These are phyloP conservation scores for Aspergillus hortae DNA, from an alignment of 2,329 filamentous ascomycete species.

Conservation along the genomic window DNA sequence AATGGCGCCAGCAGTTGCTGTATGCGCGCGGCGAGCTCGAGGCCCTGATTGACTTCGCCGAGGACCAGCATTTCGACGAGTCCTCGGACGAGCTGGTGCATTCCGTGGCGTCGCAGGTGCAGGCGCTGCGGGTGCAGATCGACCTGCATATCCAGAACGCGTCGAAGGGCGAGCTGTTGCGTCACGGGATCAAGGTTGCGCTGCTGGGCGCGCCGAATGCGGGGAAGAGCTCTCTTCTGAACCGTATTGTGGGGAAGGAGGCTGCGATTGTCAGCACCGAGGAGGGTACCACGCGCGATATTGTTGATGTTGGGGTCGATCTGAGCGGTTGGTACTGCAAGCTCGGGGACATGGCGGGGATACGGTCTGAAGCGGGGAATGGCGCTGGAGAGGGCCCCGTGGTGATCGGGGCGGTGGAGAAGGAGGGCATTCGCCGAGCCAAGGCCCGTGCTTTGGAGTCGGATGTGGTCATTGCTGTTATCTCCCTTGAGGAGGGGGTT, in stretches of 20 bases:
- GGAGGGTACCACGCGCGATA: slow-evolving; percentile 88
- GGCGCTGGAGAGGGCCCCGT: slow-evolving; percentile 13
- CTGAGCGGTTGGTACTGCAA: slow-evolving; percentile 85
- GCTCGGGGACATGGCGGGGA: slow-evolving; percentile 92
- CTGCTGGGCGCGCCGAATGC: slow-evolving; percentile 89
- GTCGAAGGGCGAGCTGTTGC: slow-evolving; percentile 75
- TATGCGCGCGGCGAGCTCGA: slow-evolving; percentile 86
- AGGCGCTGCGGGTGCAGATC: slow-evolving; percentile 60
- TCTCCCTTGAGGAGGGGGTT: slow-evolving; percentile 61
- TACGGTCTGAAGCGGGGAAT: slow-evolving; percentile 51
- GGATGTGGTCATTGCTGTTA: slow-evolving; percentile 78
- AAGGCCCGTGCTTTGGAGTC: slow-evolving; percentile 76
- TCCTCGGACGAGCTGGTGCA: slow-evolving; percentile 67
- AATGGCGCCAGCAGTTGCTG: slow-evolving; percentile 73
- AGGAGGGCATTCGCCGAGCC: slow-evolving; percentile 86
- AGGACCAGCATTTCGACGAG: slow-evolving; percentile 96
- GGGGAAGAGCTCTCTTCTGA: slow-evolving; percentile 92
- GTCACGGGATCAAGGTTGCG: slow-evolving; percentile 80
- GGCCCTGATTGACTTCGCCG: slow-evolving; percentile 92
- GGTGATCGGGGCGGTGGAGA: slow-evolving; percentile 69
- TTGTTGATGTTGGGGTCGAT: slow-evolving; percentile 88
- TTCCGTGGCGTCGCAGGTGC: slow-evolving; percentile 66
- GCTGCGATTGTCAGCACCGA: slow-evolving; percentile 93
- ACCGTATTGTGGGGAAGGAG: slow-evolving; percentile 82
- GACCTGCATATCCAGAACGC: slow-evolving; percentile 70